phyloP scores from a whole-genome alignment of 2,329 filamentous ascomycete genomes.

The Westerdykella ornata region DNA sequence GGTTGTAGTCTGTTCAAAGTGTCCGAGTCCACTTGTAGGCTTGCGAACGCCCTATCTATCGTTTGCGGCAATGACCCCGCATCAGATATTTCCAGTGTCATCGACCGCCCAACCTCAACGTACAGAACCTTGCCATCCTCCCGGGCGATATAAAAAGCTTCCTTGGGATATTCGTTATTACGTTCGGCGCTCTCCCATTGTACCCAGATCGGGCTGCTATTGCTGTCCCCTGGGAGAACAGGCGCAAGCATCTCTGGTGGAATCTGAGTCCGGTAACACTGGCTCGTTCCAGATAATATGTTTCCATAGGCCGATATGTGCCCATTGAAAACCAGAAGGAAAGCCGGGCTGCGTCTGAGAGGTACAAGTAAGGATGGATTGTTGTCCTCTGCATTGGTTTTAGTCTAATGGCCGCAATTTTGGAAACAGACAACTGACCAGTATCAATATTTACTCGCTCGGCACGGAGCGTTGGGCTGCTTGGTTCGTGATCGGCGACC shows the following conservation, averaged over 20 bases:
- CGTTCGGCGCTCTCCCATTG: constrained; percentile 77
- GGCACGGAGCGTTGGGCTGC: constrained; percentile 14
- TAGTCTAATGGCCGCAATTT: neutral
- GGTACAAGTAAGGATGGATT: constrained; percentile 39
- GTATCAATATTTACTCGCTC: constrained; percentile 22
- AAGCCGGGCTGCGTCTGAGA: constrained; percentile 36
- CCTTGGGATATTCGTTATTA: constrained; percentile 51
- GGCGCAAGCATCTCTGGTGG: constrained; percentile 35
- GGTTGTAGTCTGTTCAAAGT: constrained; percentile 48
- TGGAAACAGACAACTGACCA: constrained; percentile 13
- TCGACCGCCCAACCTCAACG: constrained; percentile 53
- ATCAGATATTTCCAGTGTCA: constrained; percentile 36
- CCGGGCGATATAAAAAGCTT: constrained; percentile 77
- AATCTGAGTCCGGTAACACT: constrained; percentile 10
- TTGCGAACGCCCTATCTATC: constrained; percentile 76
- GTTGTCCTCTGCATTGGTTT: constrained; percentile 26
- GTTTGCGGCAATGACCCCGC: constrained; percentile 59
- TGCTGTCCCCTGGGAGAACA: constrained; percentile 39
- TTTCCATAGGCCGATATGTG: constrained; percentile 36
- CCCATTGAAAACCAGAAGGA: constrained; percentile 36
- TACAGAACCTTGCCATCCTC: constrained; percentile 79
- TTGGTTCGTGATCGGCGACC: constrained; percentile 43
- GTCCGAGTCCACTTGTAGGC: constrained; percentile 49
- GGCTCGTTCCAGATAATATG: constrained; percentile 36
- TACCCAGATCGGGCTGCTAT: constrained; percentile 59